Base-by-base conservation (phyloP, 345 rosid species). In the Gynandropsis gynandra region DNA sequence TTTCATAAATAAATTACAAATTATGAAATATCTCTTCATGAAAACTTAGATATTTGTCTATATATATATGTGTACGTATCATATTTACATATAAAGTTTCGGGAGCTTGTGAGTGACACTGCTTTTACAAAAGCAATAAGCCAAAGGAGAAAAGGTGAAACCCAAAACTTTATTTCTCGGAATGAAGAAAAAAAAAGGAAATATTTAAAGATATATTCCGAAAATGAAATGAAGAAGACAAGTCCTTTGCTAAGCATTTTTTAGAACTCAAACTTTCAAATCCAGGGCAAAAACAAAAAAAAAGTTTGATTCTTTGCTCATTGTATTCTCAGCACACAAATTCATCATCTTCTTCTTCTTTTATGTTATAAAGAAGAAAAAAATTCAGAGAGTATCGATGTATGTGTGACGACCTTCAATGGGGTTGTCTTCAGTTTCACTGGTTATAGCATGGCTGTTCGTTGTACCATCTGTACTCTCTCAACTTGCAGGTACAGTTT, bases 401-500 rank as follows among this genome's bases (percentile, higher is more conserved):
- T 65, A 4, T 54, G 8, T 58, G 44, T 65, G 60, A 59, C 3
- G 40, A 1, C 52, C 64, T 65, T 65, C 72, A 51, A 83, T 89
- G 97, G 90, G 75, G 71, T 62, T 71, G 37, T 54, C 47, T 73
- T 54, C 56, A 57, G 71, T 34, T 62, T 55, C 65, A 17, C 59
- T 76, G 50, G 34, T 66, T 55, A 45, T 76, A 36, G 37, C 38
- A 41, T 66, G 16, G 61, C 50, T 72, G 7, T 62, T 74, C 67
- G 41, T 66, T 33, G n/a, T 68, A 19, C 63, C 81, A 27, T 62
- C 50, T 64, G 76, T 56, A 61, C 27, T 56, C 16, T 71, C 75
- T 42, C 93, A 84, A 71, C 72, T 79, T 40, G 31, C 78, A 76
- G 88, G 88, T 80, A 71, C 43, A 64, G 50, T 51, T 34, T 53